Evolutionary conservation across 148 eudicot genomes (phyloP).

Genomic region (Fagopyrum esculentum): DNA sequence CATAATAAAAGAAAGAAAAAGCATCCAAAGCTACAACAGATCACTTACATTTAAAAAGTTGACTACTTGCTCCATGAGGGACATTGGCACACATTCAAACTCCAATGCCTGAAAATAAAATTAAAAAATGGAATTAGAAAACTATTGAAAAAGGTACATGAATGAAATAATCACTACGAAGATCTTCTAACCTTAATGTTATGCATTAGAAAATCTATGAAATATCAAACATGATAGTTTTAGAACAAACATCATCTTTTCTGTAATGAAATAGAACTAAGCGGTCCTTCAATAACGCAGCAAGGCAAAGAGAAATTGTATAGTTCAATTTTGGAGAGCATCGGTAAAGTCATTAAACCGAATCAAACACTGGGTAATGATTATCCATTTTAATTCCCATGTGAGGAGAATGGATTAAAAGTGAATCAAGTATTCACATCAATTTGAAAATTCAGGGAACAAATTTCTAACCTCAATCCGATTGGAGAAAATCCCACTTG

Average conservation of each 20-base stretch:
- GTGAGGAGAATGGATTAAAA: background rate
- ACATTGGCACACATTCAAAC: slow-evolving; percentile 84
- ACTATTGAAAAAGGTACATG: background rate
- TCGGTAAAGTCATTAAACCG: background rate
- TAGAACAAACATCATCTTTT: background rate
- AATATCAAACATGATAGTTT: background rate
- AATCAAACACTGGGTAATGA: background rate
- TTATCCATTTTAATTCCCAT: background rate
- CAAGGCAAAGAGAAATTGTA: background rate
- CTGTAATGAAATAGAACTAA: background rate
- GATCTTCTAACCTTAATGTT: background rate
- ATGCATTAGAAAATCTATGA: background rate
- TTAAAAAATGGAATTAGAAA: background rate
- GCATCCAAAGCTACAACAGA: background rate
- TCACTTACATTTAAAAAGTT: slow-evolving; percentile 79
- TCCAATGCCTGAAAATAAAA: slow-evolving; percentile 30
- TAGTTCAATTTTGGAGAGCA: background rate
- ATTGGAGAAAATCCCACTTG: slow-evolving; percentile 78
- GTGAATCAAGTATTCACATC: background rate
- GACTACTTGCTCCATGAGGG: slow-evolving; percentile 77
- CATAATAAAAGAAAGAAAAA: background rate
- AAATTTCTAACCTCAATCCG: slow-evolving; percentile 62
- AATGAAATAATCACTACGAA: background rate
- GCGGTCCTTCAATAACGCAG: background rate
- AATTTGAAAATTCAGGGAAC: background rate